These are phyloP conservation scores for Aureobasidium zeae DNA, from an alignment of 2,329 filamentous ascomycete genomes.

Conservation along the genomic window DNA sequence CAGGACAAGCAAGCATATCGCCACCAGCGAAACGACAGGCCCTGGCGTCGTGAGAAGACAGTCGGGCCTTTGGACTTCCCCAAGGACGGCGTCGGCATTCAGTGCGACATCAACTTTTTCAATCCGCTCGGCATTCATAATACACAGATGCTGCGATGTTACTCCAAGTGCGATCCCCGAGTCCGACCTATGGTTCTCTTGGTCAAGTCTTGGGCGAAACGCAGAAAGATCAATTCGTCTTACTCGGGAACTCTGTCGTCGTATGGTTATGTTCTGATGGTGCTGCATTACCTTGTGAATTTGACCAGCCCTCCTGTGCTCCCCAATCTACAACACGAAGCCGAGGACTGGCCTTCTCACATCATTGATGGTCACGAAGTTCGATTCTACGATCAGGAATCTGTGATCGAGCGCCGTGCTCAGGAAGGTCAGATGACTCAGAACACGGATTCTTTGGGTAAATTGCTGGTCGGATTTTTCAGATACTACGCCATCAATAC, in stretches of 20 bases:
- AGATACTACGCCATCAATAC: conserved; percentile 65
- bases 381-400: conserved; percentile 68
- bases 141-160: conserved; percentile 71
- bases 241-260: conserved; percentile 80
- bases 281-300: conserved; percentile 82
- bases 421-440: conserved; percentile 50
- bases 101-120: conserved; percentile 88
- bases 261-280: conserved; percentile 88
- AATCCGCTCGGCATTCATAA: conserved; percentile 78
- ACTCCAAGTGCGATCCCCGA: conserved; percentile 67
- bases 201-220: conserved; percentile 84
- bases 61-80: conserved; percentile 61
- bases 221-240: conserved; percentile 73
- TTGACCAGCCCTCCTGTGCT: conserved; percentile 70
- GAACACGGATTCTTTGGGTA: conserved; percentile 61
- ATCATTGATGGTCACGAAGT: conserved; percentile 52
- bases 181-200: conserved; percentile 74
- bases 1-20: conserved; percentile 7
- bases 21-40: conserved; percentile 18
- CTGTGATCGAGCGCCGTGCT: conserved; percentile 56
- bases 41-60: conserved; percentile 39
- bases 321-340: conserved; percentile 64
- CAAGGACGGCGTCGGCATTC: conserved; percentile 66
- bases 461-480: conserved; percentile 74
- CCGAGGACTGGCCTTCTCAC: conserved; percentile 8